Base-by-base conservation (phyloP, 1,139 yeast species). In the Kodamaea derodonti region DNA sequence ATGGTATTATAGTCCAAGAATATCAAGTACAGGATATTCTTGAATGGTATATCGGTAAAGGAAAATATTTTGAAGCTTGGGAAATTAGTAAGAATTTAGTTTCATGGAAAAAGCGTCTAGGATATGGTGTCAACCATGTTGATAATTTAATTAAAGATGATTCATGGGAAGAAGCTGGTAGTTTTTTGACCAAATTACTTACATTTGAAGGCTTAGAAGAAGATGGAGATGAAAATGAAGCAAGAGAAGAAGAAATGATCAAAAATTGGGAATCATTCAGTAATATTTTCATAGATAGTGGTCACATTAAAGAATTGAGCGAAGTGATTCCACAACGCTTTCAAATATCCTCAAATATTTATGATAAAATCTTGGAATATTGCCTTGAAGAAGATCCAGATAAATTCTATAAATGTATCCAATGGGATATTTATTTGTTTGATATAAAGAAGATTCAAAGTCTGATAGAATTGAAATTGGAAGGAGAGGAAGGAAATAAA, bases 1-100 rank as follows among this genome's bases (percentile, higher is more conserved):
- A 88, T 59, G 90, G 83, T 1, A 84, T 92, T 2, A 65, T 80
- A 11, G 90, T 90, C 0, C 75, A 79, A 46, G 88, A 83, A 44
- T 67, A 83, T 18, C 80, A 78, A 42, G 56, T 84, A 16, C 56
- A 62, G 20, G 97, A 90, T 51, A 75, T 82, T 39, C 69, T 83
- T 29, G 65, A 76, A 3, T 92, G 97, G 97, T 82, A 70, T 39
- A 40, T 78, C 11, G 77, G 75, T 1, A 74, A 65, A 25, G 70
- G 70, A 3, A 56, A 65, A 37, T 84, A 60, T 45, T 61, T 67
- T 18, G 80, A 80, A 30, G 96, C 96, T 0, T 88, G 95, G 95
- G 72, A 71, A 30, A 77, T 86, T 44, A 74, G 94, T 38, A 74
- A 69, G 31, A 75, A 71, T 47, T 62, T 85, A 38, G 60, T 81